Evolutionary conservation across 1,284 basidiomycete genomes (phyloP), one percentile per base, ranked within the genome.

Genomic region (Cryptococcus sp.): DNA sequence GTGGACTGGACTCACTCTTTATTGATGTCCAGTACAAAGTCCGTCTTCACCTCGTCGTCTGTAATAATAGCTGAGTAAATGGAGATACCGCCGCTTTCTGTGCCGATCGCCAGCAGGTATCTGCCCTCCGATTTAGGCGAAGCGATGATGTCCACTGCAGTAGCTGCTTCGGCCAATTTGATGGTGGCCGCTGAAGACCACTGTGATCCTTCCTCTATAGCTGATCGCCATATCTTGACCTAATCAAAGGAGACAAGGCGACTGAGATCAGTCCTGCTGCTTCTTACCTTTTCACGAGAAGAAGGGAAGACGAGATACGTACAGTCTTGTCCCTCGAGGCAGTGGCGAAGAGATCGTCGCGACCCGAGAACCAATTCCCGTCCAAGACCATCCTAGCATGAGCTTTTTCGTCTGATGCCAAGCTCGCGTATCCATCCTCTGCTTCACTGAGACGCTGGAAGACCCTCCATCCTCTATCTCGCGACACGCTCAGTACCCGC

Each of bases 311-410:
- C 15, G 16, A 22, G 2, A 31, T 25, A 60, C 84, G 56, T 64
- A 91, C 93, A n/a, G 88, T 92, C 81, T 95, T 98, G 77, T 99
- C 95, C 47, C 96, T 84, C 5, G 93, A 94, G 1, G 92, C 94
- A 1, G 96, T 99, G 1, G 87, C 93, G 74, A 99, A 99, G 6
- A 87, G 69, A 59, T 86, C 83, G 5, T 85, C 85, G 25, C 47
- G 50, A 66, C 89, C 86, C 1, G 75, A 70, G 1, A 87, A 82
- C 91, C 93, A 99, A 22, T 87, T 85, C 69, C 88, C 90, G 75
- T 99, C 96, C 91, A 96, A 95, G 42, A 99, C 89, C 71, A 99
- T 97, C 35, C 96, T 85, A 0, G 86, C 84, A 77, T 99, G 95
- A 0, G 91, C 87, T 75, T 91, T 93, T 64, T 93, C 87, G 10